Evolutionary conservation across 768 basidiomycete species (phyloP), one percentile per base, ranked within the genome.

Genomic region (Cystofilobasidium capitatum): DNA sequence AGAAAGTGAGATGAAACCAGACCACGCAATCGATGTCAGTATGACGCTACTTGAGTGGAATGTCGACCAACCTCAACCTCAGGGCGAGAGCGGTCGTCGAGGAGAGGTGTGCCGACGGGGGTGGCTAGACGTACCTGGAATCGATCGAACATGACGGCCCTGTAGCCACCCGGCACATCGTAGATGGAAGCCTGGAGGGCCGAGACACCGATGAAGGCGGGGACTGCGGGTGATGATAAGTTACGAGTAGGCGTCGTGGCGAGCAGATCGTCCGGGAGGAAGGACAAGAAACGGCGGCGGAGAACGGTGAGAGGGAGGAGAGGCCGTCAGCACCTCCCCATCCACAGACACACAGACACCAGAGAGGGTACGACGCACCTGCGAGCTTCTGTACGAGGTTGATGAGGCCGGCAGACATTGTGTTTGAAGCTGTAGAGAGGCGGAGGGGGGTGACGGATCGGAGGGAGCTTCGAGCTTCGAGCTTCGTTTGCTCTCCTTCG

Each of bases 141-240:
- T 73, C 94, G 83, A 79, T 98, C 94, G 79, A 99, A 98, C 88
- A 98, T 93, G 71, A 99, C 93, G 42, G 93, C 93, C 66, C 88
- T 83, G 79, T 86, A 91, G 49, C 93, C 93, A 72, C 93, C 83
- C 13, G 83, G 83, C 51, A 84, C 83, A 74, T 85, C 84, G 75
- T 85, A 85, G 66, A 85, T 44, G 0, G 66, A 61, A 22, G 66
- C 45, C 31, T 68, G 60, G 1, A 61, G 37, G 20, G 44, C 60
- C 20, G 66, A 49, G 1, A 49, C 60, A 16, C 47, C 66, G 49
- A 68, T 39, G 66, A 68, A 62, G 24, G 59, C 66, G 17, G 66
- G 66, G 13, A 68, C 66, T 68, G 60, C n/a, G 29, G 35, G 2
- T 17, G 20, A 31, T 12, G 17, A 2, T 26, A n/a, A 55, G 14